These are phyloP conservation scores for Oxalis stricta DNA, from an alignment of 441 rosid species.

Conservation along the genomic window DNA sequence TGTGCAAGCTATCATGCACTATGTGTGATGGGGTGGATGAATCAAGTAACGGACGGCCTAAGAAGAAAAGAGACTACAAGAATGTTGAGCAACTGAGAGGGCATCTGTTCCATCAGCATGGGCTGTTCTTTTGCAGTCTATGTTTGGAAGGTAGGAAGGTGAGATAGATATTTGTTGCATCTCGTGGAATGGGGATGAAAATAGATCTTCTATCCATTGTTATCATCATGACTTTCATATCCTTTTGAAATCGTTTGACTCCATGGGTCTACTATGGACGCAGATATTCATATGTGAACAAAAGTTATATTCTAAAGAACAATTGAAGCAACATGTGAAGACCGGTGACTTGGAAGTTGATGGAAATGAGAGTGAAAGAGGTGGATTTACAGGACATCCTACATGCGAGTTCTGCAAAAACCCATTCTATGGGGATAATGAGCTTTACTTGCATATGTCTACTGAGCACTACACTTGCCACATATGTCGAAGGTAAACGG, in stretches of 20 bases:
- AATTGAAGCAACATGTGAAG: conserved; percentile 21
- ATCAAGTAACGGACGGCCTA: conserved; percentile 9
- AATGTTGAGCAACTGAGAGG: conserved; percentile 22
- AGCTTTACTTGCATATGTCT: conserved; percentile 28
- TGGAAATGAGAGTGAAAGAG: conserved; percentile 26
- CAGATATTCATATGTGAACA: conserved; percentile 30
- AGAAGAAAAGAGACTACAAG: conserved; percentile 16
- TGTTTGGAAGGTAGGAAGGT: conserved; percentile 31
- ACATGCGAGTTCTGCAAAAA: conserved; percentile 24
- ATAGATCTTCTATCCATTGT: not conserved
- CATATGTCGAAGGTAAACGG: conserved; percentile 24
- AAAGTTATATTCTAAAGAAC: conserved; percentile 22
- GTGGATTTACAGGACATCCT: conserved; percentile 32
- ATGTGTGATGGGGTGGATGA: conserved; percentile 17
- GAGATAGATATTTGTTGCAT: conserved; percentile 1
- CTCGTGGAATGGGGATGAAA: not conserved
- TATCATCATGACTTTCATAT: not conserved
- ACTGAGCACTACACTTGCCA: conserved; percentile 29
- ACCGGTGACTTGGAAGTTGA: conserved; percentile 26
- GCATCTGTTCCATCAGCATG: conserved; percentile 20
- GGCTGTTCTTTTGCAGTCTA: conserved; percentile 20
- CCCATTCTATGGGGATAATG: conserved; percentile 31
- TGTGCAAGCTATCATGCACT: conserved; percentile 26
- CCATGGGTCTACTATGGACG: conserved; percentile 6
- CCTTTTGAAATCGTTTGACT: conserved; percentile 3